A percentile compares a stretch with the other conserved stretches of the same genome.
These are phyloP conservation scores for Paraleonurus japonicus DNA, from an alignment of 257 asterid genomes.

Conservation along the genomic window DNA sequence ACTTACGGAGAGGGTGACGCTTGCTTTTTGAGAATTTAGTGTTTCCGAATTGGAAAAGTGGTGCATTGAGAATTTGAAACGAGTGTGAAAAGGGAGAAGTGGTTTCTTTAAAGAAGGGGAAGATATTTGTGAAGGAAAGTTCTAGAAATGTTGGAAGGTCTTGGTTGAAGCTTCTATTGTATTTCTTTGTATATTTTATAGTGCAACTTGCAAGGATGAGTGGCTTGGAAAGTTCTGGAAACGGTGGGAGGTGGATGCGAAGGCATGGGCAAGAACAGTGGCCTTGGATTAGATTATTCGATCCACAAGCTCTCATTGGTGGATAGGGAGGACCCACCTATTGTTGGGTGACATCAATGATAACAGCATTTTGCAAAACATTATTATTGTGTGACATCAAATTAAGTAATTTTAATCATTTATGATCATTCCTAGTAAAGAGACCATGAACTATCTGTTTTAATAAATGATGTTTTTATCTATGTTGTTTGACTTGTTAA, in stretches of 20 bases:
- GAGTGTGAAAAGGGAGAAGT: slow-evolving; percentile 36
- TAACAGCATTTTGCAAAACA: neutral
- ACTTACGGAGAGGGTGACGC: too few species aligned
- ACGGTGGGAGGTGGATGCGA: neutral
- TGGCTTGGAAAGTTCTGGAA: slow-evolving; percentile 47
- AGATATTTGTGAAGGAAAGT: slow-evolving; percentile 40
- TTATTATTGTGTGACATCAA: too few species aligned
- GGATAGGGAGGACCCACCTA: slow-evolving; percentile 17
- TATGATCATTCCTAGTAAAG: too few species aligned
- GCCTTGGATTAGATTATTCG: neutral
- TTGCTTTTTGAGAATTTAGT: neutral
- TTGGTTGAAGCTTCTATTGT: slow-evolving; percentile 26
- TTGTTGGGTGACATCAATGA: slow-evolving; percentile 24
- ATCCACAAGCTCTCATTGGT: slow-evolving; percentile 25
- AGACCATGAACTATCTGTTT: too few species aligned
- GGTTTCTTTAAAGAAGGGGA: neutral
- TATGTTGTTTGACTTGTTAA: too few species aligned
- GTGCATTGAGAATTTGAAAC: too few species aligned
- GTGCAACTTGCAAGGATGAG: neutral
- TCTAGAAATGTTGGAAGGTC: slow-evolving; percentile 40
- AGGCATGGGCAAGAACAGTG: neutral
- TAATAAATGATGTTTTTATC: too few species aligned
- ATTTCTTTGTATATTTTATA: neutral
- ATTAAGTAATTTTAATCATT: neutral
- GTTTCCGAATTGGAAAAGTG: slow-evolving; percentile 34